These are phyloP conservation scores for Plasmodium gaboni DNA, from an alignment of 169 alveolate species.

Conservation along the genomic window DNA sequence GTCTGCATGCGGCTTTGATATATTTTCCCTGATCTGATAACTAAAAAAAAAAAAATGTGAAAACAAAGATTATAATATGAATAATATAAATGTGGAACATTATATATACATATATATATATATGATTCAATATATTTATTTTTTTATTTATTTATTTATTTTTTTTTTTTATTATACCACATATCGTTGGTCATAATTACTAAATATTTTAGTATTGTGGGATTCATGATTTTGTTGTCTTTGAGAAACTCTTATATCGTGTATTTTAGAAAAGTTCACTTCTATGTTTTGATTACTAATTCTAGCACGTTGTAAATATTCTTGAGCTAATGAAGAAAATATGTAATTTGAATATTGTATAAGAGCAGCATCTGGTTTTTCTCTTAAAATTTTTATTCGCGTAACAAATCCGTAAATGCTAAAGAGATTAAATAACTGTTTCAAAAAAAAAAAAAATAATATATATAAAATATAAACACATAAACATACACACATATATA, in stretches of 20 bases:
- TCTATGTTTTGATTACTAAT: slow-evolving; percentile 75
- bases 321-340: slow-evolving; percentile 82
- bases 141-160: neutral
- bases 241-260: slow-evolving; percentile 77
- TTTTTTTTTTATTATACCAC: slow-evolving; percentile 18
- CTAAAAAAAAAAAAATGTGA: slow-evolving; percentile 17
- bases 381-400: slow-evolving; percentile 81
- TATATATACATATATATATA: neutral
- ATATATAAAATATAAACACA: neutral
- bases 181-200: slow-evolving; percentile 65
- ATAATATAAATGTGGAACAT: neutral
- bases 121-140: neutral
- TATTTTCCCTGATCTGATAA: slow-evolving; percentile 78
- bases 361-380: slow-evolving; percentile 84
- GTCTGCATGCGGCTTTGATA: slow-evolving; percentile 82
- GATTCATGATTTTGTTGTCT: slow-evolving; percentile 40
- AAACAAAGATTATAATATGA: neutral
- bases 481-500: neutral
- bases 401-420: slow-evolving; percentile 81
- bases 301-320: slow-evolving; percentile 71
- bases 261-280: slow-evolving; percentile 77
- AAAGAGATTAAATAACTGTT: slow-evolving; percentile 82
- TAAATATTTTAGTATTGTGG: slow-evolving; percentile 48
- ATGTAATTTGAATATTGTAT: slow-evolving; percentile 80
- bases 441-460: neutral